Conservation (phyloP, 768 basidiomycete genomes). For the Rhizopogon vesiculosus region DNA sequence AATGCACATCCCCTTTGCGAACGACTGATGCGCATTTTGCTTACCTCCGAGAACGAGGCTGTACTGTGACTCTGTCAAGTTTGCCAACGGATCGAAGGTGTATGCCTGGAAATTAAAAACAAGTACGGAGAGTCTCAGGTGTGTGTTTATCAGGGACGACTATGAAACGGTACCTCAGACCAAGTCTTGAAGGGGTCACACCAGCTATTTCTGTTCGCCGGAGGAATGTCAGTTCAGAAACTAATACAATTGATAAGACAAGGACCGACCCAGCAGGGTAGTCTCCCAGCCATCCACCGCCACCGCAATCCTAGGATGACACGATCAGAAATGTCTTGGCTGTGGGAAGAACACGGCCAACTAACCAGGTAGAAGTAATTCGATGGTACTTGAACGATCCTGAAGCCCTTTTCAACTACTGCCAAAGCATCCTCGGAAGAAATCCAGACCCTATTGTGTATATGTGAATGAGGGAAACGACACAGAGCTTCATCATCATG, state of each 20-base stretch:
- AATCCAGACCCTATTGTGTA: conserved; percentile 39
- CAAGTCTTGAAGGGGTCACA: conserved; percentile 51
- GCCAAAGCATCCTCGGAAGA: conserved; percentile 33
- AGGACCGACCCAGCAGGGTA: conserved; percentile 24
- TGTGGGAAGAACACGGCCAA: neutral
- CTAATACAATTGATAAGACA: neutral
- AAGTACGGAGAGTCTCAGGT: neutral
- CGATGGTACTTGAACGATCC: conserved; percentile 43
- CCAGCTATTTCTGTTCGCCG: conserved; percentile 35
- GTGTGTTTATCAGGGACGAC: conserved; percentile 5
- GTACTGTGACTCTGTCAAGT: conserved; percentile 31
- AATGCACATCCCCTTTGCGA: neutral
- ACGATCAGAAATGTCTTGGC: neutral
- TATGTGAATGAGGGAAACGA: neutral
- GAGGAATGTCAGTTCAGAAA: neutral
- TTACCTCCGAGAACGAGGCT: conserved; percentile 34
- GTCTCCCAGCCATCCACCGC: conserved; percentile 40
- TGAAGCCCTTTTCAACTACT: conserved; percentile 35
- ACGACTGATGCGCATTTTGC: no score
- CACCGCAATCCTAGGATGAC: conserved; percentile 37
- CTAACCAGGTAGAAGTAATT: conserved; percentile 50
- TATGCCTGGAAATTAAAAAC: conserved; percentile 33
- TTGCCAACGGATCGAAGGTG: conserved; percentile 46
- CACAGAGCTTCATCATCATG: neutral
- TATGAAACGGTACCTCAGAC: conserved; percentile 29